Conservation (phyloP, 2,329 filamentous ascomycete species). For the Ophiostoma angusticollis region DNA sequence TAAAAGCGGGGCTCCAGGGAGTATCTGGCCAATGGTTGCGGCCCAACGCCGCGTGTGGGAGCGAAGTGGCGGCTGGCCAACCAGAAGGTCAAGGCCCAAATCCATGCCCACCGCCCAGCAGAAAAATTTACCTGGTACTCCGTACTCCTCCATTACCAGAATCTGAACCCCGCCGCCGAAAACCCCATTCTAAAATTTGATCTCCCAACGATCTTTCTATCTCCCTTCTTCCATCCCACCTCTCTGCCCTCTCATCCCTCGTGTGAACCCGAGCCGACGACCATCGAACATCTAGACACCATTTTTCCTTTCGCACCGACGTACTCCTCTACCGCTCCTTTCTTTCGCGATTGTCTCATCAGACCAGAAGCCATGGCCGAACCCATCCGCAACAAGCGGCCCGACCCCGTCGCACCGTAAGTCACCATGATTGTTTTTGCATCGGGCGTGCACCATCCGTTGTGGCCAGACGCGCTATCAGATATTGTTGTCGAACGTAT, state of each 20-base stretch:
- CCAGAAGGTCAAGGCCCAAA: neutral
- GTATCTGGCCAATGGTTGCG: slow-evolving; percentile 9
- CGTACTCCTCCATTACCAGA: slow-evolving; percentile 5
- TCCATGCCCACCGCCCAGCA: slow-evolving; percentile 12
- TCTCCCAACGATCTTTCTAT: slow-evolving; percentile 8
- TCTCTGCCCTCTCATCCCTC: neutral
- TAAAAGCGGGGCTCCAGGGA: no score
- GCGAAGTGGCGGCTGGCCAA: slow-evolving; percentile 8
- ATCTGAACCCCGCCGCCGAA: slow-evolving; percentile 15
- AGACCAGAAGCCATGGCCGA: slow-evolving; percentile 37
- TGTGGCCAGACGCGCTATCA: no score
- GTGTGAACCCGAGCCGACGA: neutral
- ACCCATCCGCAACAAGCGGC: slow-evolving; percentile 51
- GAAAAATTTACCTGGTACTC: slow-evolving; percentile 15
- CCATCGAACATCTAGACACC: neutral
- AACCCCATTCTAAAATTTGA: slow-evolving; percentile 10
- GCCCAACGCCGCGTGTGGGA: slow-evolving; percentile 8
- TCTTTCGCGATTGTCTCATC: neutral
- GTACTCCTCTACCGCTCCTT: neutral
- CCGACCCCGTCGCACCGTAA: slow-evolving; percentile 46
- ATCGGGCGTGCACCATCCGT: no score
- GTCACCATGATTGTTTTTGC: slow-evolving; percentile 16
- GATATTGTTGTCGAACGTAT: slow-evolving; percentile 4
- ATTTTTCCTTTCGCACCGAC: neutral
- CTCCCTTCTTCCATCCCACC: slow-evolving; percentile 8